Conservation (phyloP, 2,329 filamentous ascomycete species). For the Arthrinium phaeospermum region DNA sequence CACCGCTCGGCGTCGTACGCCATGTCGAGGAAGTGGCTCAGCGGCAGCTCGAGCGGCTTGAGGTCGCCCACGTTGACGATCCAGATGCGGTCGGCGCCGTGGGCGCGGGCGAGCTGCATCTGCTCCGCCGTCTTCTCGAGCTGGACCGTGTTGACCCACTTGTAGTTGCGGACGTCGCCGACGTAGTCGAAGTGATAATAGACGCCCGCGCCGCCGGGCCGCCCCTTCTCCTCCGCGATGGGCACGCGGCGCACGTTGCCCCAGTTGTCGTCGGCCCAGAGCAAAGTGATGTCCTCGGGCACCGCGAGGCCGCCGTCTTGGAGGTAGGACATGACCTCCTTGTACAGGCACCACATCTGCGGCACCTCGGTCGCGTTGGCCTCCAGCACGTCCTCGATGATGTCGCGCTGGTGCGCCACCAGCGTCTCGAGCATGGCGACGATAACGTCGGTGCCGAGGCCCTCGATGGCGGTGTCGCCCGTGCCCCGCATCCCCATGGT, state of each 20-base stretch:
- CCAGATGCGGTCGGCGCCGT: conserved; percentile 65
- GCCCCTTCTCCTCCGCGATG: conserved; percentile 55
- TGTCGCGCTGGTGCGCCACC: conserved; percentile 64
- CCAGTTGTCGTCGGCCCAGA: conserved; percentile 70
- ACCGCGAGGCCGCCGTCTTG: conserved; percentile 63
- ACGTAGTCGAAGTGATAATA: conserved; percentile 64
- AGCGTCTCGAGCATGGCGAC: conserved; percentile 64
- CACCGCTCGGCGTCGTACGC: conserved; percentile 67
- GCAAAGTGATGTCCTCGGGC: conserved; percentile 64
- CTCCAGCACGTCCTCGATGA: conserved; percentile 61
- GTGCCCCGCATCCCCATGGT: conserved; percentile 75
- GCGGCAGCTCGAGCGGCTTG: conserved; percentile 67
- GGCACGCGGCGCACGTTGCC: conserved; percentile 66
- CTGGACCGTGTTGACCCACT: conserved; percentile 71
- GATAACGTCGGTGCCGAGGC: conserved; percentile 61
- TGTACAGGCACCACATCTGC: conserved; percentile 77
- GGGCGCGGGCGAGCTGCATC: conserved; percentile 65
- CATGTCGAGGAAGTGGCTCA: conserved; percentile 71
- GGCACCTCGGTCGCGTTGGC: conserved; percentile 60
- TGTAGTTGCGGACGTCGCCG: conserved; percentile 63
- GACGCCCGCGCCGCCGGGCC: conserved; percentile 63
- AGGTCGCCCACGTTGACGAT: conserved; percentile 70
- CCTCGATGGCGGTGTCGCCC: conserved; percentile 66
- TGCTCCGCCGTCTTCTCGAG: conserved; percentile 70
- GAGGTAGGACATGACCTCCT: conserved; percentile 74